Conservation (phyloP, 2,329 filamentous ascomycete genomes). For the Epicoccum sorghinum region DNA sequence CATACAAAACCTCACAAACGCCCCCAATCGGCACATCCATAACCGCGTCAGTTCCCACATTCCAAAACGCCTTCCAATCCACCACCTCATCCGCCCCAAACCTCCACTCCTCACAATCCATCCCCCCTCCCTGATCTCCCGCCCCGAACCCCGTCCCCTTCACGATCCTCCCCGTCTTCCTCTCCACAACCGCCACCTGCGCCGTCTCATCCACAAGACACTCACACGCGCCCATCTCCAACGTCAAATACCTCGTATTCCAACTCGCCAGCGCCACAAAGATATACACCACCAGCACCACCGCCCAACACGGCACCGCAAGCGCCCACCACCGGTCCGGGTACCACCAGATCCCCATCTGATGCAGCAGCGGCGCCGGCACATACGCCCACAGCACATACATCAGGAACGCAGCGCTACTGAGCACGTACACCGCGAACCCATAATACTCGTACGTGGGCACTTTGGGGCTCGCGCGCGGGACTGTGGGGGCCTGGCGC, state of each 20-base stretch:
- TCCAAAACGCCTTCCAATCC: conserved; percentile 87
- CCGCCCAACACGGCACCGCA: conserved; percentile 87
- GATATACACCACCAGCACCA: conserved; percentile 88
- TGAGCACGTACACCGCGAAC: conserved; percentile 94
- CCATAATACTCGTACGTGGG: conserved; percentile 99
- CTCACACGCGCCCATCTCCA: conserved; percentile 79
- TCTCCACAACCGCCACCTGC: conserved; percentile 81
- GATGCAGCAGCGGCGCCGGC: conserved; percentile 88
- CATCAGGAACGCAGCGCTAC: conserved; percentile 76
- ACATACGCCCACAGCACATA: conserved; percentile 86
- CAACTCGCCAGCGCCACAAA: conserved; percentile 91
- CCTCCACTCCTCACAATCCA: conserved; percentile 69
- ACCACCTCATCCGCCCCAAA: conserved; percentile 52
- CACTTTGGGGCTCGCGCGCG: conserved; percentile 86
- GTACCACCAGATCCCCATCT: conserved; percentile 94
- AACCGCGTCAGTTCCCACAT: conserved; percentile 90
- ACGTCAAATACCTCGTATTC: conserved; percentile 86
- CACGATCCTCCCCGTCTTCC: conserved; percentile 64
- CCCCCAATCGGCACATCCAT: conserved; percentile 96
- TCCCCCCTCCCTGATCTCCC: conserved; percentile 44
- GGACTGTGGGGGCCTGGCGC: conserved; percentile 67
- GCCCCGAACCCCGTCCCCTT: conserved; percentile 36
- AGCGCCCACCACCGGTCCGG: conserved; percentile 98
- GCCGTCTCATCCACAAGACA: conserved; percentile 91
- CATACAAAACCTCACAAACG: conserved; percentile 93